Conservation (phyloP, 805 yeast genomes). For the Grigorovia yakushimaensis region DNA sequence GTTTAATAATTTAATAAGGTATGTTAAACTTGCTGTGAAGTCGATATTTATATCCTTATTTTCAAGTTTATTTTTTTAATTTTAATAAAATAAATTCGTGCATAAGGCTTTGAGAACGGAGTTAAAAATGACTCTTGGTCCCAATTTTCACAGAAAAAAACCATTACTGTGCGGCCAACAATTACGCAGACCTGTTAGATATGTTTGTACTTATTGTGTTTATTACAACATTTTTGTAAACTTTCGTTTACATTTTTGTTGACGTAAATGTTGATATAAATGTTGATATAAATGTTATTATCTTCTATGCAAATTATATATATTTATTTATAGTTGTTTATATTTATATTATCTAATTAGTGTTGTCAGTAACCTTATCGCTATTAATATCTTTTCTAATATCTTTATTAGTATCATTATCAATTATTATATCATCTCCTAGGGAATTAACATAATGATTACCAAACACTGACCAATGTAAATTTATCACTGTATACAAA, state of each 20-base stretch:
- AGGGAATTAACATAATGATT: slow-evolving; percentile 45
- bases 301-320: neutral
- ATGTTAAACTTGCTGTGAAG: too few relatives aligned
- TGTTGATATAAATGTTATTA: neutral
- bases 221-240: neutral
- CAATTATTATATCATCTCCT: slow-evolving; percentile 13
- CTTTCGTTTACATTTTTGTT: too few relatives aligned
- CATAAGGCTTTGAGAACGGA: too few relatives aligned
- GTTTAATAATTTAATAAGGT: neutral
- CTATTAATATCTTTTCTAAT: neutral
- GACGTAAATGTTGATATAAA: too few relatives aligned
- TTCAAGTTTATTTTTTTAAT: too few relatives aligned
- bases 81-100: too few relatives aligned
- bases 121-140: too few relatives aligned
- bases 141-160: too few relatives aligned
- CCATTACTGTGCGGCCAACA: too few relatives aligned
- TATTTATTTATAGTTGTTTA: neutral
- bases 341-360: neutral
- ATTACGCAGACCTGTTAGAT: too few relatives aligned
- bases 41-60: neutral
- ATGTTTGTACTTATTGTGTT: too few relatives aligned
- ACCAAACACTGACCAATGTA: slow-evolving; percentile 81
- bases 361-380: neutral
- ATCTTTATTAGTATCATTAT: neutral
- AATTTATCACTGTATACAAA: slow-evolving; percentile 54